Base-by-base conservation (phyloP, 2,329 filamentous ascomycete species). In the Talaromyces sp. region DNA sequence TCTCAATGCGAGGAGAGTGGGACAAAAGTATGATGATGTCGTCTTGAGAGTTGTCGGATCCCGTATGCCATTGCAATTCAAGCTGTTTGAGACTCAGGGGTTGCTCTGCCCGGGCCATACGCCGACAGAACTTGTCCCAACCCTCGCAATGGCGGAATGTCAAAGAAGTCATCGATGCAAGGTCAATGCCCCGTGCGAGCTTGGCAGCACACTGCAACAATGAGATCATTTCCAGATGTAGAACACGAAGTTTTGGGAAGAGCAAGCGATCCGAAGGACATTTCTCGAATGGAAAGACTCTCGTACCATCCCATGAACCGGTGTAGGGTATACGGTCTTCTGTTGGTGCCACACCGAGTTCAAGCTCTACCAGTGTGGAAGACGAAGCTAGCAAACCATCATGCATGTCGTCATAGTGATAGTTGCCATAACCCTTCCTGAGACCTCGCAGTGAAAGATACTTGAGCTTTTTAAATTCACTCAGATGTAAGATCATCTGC, bases 381-480 rank as follows among this genome's bases (percentile, higher is more conserved):
- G 33, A 50, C 9, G 54, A 50, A 13, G 15, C 43, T 17, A 21
- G 21, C 21, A 56, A 10, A 33, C 35, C 35, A 8, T 31, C 48
- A 17, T 52, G 4, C 1, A 52, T 21, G 10, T 35, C 3, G 2
- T 10, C 11, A 19, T 39, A 52, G 22, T 21, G 19, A 21, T 28
- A 19, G 9, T 15, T 1, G 15, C 11, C 10, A 11, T 5, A 33
- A 19, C 25, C 7, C 3, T 33, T 19, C 4, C 21, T 39, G 13
- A 48, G 28, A 2, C 54, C 54, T n/a, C 36, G 35, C 9, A 56
- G 9, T 3, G 54, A 48, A 15, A 56, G 45, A 36, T 40, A 40
- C 39, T 56, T 56, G 35, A 56, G 54, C 21, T 41, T 50, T n/a
- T 37, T 56, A 36, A 56, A 56, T 7, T 37, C 45, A 7, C 33